Evolutionary conservation across 371 early-diverging fungal species (phyloP).

Genomic region (Batkoa obscura): DNA sequence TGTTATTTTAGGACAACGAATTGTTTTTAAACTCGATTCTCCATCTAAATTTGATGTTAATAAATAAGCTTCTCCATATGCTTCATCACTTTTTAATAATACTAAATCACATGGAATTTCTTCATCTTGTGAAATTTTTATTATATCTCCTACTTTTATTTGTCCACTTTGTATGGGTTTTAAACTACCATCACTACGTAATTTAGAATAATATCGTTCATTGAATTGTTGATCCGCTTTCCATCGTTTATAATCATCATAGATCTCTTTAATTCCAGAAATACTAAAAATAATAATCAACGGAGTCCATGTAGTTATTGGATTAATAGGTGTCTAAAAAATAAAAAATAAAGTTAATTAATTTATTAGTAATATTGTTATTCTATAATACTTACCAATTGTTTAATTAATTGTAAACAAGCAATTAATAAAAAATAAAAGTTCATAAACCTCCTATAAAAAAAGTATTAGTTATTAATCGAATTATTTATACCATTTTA

Average conservation of each 20-base stretch:
- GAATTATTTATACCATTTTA: background rate
- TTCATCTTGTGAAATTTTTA: conserved; percentile 50
- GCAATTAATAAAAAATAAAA: conserved; percentile 6
- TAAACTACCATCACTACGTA: conserved; percentile 5
- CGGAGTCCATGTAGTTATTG: conserved; percentile 7
- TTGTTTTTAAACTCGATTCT: conserved; percentile 63
- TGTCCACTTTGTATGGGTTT: conserved; percentile 26
- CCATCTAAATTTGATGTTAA: conserved; percentile 71
- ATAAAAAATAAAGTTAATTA: background rate
- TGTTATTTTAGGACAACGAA: conserved; percentile 29
- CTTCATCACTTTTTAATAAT: conserved; percentile 35
- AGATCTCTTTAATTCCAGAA: conserved; percentile 9
- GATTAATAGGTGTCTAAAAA: conserved; percentile 7
- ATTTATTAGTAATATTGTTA: no score
- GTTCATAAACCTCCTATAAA: conserved; percentile 6
- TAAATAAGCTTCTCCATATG: conserved; percentile 41
- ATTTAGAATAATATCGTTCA: conserved; percentile 24
- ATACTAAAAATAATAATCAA: conserved; percentile 6
- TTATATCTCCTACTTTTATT: conserved; percentile 57
- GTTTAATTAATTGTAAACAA: conserved; percentile 1
- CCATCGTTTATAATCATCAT: conserved; percentile 8
- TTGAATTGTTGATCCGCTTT: conserved; percentile 13
- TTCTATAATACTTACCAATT: no score
- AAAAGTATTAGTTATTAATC: background rate
- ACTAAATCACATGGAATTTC: conserved; percentile 57